Evolutionary conservation across 163 green algal species (phyloP).

Genomic region (Scenedesmus sp.): DNA sequence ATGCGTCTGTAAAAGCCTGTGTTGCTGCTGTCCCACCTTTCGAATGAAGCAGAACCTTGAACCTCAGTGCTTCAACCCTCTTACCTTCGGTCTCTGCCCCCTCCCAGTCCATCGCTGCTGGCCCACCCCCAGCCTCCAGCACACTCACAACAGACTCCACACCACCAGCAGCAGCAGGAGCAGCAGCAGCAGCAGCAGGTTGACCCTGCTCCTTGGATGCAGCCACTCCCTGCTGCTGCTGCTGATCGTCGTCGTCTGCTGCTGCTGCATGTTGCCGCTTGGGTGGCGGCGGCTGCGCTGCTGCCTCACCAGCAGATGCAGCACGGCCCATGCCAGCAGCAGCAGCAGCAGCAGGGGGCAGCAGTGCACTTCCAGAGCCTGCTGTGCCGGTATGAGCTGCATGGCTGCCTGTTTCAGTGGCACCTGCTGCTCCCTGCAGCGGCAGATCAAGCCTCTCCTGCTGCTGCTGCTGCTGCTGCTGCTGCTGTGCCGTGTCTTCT

Average conservation of each 20-base stretch:
- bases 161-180: neutral
- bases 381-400: neutral
- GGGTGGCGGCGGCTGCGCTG: neutral
- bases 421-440: neutral
- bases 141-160: conserved; percentile 26
- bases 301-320: neutral
- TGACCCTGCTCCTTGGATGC: neutral
- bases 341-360: neutral
- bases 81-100: neutral
- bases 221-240: conserved; percentile 3
- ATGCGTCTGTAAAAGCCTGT: neutral
- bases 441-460: neutral
- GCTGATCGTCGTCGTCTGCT: neutral
- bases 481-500: neutral
- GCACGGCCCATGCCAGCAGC: neutral
- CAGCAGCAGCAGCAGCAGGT: conserved; percentile 4
- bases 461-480: conserved; percentile 29
- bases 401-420: neutral
- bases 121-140: conserved; percentile 23
- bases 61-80: neutral
- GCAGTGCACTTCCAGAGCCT: neutral
- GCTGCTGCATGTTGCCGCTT: neutral
- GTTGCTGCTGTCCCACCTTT: neutral
- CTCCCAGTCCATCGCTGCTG: conserved; percentile 49
- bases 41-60: neutral